Evolutionary conservation across 176 grass and related monocot species (phyloP).

Genomic region (Juncus inflexus): DNA sequence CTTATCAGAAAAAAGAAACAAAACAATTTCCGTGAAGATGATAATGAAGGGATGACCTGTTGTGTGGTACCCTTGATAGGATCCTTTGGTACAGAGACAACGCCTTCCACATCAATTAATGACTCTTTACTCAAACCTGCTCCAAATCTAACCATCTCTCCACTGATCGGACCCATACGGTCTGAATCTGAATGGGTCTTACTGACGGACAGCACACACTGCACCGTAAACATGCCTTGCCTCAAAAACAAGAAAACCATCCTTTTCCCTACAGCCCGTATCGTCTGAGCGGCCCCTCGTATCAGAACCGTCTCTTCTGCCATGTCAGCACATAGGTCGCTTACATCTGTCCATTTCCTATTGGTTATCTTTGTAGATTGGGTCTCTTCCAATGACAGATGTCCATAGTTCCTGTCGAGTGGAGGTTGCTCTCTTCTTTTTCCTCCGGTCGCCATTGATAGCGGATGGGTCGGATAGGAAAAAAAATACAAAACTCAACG

Average conservation of each 20-base stretch:
- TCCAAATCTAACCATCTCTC: constrained; percentile 66
- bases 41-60: constrained; percentile 31
- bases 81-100: constrained; percentile 59
- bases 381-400: too few relatives aligned
- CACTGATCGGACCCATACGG: constrained; percentile 34
- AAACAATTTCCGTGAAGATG: too few relatives aligned
- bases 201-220: constrained; percentile 60
- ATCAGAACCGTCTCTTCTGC: constrained; percentile 42
- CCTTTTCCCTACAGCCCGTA: constrained; percentile 70
- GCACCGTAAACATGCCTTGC: constrained; percentile 57
- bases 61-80: constrained; percentile 74
- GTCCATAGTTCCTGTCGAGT: too few relatives aligned
- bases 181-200: neutral
- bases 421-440: too few relatives aligned
- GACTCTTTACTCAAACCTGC: constrained; percentile 69
- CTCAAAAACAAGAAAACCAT: constrained; percentile 75
- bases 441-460: too few relatives aligned
- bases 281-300: constrained; percentile 43
- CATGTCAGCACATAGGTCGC: constrained; percentile 24
- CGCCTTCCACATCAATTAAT: constrained; percentile 56
- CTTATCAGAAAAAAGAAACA: too few relatives aligned
- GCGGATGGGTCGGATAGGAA: too few relatives aligned
- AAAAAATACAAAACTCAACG: too few relatives aligned
- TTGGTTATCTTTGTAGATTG: neutral
- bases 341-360: constrained; percentile 38